Base-by-base conservation (phyloP, 2,329 filamentous ascomycete species). In the Elsinoe perseae region DNA sequence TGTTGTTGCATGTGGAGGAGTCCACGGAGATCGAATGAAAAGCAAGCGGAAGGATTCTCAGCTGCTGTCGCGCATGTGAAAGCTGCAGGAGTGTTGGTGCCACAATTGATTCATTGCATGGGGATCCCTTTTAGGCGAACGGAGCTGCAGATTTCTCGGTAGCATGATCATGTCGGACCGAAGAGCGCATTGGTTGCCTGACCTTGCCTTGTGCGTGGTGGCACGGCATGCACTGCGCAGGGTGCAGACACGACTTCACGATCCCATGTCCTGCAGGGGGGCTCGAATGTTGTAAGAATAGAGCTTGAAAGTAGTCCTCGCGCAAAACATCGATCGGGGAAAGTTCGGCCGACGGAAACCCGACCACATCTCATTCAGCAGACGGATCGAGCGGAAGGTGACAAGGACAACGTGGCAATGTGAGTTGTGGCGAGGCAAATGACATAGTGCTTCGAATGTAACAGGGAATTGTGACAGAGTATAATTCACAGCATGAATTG, bases 131-230 rank as follows among this genome's bases (percentile, higher is more conserved):
- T 46, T 50, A 10, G 44, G 27, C 25, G 25, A 30, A 27, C 43
- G 44, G 27, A 50, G 25, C 44, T 50, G 25, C 28, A 32, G 12
- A 7, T 32, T 5, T 20, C 32, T 27, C n/a, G 44, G 44, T 30
- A 50, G 44, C 25, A 30, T 50, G 14, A 8, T 25, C 25, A 21
- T 52, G 48, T 52, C 48, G 48, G 48, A 52, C 48, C 48, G 48
- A 23, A n/a, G 6, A 25, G 18, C 40, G 40, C n/a, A 44, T 25
- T 44, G 40, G 40, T 23, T 23, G 40, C 40, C 40, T 44, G 2
- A 44, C 20, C n/a, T n/a, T 44, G 40, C 40, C 7, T 44, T 6
- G 3, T 25, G 40, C 23, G 40, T 8, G n/a, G 40, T 18, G 4
- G 40, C 40, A 20, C 4, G 3, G 16, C 16, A 8, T 25, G 21